Evolutionary conservation across 352 stramenopile genomes (phyloP), one percentile per base, ranked within the genome.

Genomic region (Salisapilia sapeloensis): DNA sequence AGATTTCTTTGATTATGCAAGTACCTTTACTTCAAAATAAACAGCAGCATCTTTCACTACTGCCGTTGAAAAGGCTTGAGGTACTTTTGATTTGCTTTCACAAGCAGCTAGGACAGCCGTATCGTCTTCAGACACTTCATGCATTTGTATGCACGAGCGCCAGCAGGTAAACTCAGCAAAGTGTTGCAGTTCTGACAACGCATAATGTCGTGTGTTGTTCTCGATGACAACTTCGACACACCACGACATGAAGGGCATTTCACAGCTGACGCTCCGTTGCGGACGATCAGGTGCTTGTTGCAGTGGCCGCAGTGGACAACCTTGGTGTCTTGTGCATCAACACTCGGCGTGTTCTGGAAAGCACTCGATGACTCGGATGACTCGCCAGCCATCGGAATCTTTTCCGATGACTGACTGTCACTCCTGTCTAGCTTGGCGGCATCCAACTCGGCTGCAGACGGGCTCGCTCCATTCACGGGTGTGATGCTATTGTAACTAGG

Each of bases 61-160:
- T n/a, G n/a, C n/a, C n/a, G n/a, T n/a, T n/a, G n/a, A n/a, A n/a
- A n/a, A n/a, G n/a, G n/a, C n/a, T n/a, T n/a, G n/a, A n/a, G n/a
- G n/a, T n/a, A 50, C 40, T 44, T 39, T 24, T 33, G 24, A 9
- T 13, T n/a, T 27, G 14, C 21, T 10, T 26, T 32, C 16, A 33
- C 12, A 30, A 29, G 28, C 25, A 4, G 9, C 65, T 59, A 87
- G 24, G 72, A 85, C 26, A 87, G 29, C 13, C 69, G 56, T 17
- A 69, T 87, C 9, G 72, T 87, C 41, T 87, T 62, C 21, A 87
- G 42, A 22, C 72, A 87, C 35, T 87, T 87, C 69, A 87, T 87
- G 51, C 72, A 87, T 49, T 91, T 91, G 70, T 91, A 91, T 32
- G 71, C 70, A 41, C 60, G 81, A 39, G 71, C 70, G 20, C 76